Evolutionary conservation across 78 protist genomes (phyloP).

Genomic region (Protostelium mycophagum): DNA sequence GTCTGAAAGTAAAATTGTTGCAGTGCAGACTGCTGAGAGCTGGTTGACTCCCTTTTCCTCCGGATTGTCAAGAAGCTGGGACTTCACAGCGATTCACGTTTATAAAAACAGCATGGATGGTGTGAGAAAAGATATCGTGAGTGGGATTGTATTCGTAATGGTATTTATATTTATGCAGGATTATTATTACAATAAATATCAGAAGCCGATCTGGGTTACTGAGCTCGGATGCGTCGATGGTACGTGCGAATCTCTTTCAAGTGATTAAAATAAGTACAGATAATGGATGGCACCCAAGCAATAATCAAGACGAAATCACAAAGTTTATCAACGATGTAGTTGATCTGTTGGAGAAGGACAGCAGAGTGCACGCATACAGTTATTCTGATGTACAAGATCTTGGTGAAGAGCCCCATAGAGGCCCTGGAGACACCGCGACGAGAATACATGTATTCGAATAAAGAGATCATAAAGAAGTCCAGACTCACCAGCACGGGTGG

Average conservation of each 20-base stretch:
- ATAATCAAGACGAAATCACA: background rate
- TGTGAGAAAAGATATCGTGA: background rate
- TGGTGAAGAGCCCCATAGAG: background rate
- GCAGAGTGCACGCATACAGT: background rate
- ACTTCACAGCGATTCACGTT: background rate
- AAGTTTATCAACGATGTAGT: background rate
- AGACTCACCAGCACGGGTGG: too few relatives aligned
- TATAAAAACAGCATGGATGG: background rate
- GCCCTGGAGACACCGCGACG: too few relatives aligned
- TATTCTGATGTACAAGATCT: background rate
- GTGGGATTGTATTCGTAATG: too few relatives aligned
- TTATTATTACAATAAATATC: too few relatives aligned
- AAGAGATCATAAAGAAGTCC: too few relatives aligned
- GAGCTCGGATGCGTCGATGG: background rate
- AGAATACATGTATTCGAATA: too few relatives aligned
- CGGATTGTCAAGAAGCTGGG: background rate
- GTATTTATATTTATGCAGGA: too few relatives aligned
- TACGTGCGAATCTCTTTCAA: too few relatives aligned
- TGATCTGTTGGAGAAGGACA: background rate
- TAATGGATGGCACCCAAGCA: background rate
- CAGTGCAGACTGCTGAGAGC: background rate
- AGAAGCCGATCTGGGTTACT: background rate
- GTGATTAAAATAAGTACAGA: background rate
- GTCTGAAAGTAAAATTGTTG: background rate
- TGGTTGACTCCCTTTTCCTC: background rate